Conservation (phyloP, 225 moss, liverwort and hornwort species). For the Physcomitrellopsis africana region DNA sequence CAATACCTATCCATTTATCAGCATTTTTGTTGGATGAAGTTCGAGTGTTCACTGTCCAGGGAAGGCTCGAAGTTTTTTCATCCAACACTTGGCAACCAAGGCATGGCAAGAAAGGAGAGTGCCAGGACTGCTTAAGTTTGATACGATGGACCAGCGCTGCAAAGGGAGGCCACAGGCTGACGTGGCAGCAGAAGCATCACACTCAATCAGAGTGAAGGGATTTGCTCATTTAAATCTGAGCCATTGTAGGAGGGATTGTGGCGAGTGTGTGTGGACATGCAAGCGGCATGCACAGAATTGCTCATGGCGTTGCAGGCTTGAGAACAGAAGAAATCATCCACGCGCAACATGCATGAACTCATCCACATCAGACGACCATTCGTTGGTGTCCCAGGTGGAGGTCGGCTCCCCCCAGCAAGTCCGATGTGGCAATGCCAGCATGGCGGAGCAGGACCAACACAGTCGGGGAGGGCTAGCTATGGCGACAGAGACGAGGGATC, state of each 20-base stretch:
- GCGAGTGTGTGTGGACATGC: slow-evolving; percentile 29
- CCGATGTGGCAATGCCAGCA: slow-evolving; percentile 39
- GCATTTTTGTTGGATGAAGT: no score
- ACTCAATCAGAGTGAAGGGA: no score
- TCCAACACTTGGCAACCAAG: no score
- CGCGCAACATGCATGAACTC: neutral
- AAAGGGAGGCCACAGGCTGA: no score
- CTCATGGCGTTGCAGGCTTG: slow-evolving; percentile 17
- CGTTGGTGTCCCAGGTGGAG: neutral
- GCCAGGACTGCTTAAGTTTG: no score
- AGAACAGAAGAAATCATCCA: neutral
- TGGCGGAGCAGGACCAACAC: slow-evolving; percentile 33
- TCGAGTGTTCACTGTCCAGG: no score
- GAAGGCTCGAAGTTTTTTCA: no score
- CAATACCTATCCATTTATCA: no score
- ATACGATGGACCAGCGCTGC: no score
- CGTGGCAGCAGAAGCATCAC: no score
- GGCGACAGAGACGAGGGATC: slow-evolving; percentile 30
- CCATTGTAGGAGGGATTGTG: neutral
- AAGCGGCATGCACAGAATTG: slow-evolving; percentile 11
- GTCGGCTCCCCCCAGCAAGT: neutral
- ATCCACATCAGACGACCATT: neutral
- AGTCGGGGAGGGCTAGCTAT: slow-evolving; percentile 6
- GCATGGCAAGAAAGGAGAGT: no score
- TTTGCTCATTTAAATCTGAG: no score